phyloP scores from a whole-genome alignment of 2,329 filamentous ascomycete genomes.

The Aspergillus sp. region DNA sequence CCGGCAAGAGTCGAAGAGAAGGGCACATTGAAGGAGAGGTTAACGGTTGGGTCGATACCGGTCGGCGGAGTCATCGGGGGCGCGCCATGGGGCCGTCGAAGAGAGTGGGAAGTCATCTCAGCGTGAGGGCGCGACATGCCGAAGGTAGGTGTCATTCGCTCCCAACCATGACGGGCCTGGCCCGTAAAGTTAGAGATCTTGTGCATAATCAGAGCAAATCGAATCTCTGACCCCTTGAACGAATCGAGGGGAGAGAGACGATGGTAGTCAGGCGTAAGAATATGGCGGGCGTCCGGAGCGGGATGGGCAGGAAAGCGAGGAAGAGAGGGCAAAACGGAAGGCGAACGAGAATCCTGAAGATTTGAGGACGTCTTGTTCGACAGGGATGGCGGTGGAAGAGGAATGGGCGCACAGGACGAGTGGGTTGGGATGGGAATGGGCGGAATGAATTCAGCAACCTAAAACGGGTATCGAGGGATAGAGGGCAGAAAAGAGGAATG shows the following conservation, averaged over 20 bases:
- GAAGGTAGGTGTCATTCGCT: conserved; percentile 66
- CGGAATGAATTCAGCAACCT: conserved; percentile 21
- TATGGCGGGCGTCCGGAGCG: conserved; percentile 18
- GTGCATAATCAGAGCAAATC: conserved; percentile 53
- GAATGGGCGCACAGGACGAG: conserved; percentile 20
- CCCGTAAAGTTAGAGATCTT: conserved; percentile 69
- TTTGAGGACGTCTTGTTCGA: conserved; percentile 28
- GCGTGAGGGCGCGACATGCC: conserved; percentile 61
- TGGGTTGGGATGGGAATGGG: conserved; percentile 25
- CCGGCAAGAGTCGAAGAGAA: conserved; percentile 91
- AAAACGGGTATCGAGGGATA: conserved; percentile 23
- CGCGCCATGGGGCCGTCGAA: conserved; percentile 55
- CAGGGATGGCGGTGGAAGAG: conserved; percentile 35
- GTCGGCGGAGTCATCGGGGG: conserved; percentile 64
- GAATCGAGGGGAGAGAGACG: conserved; percentile 34
- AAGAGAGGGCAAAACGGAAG: conserved; percentile 7
- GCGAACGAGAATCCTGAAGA: conserved; percentile 5
- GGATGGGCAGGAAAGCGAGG: conserved; percentile 10
- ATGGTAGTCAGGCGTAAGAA: conserved; percentile 19
- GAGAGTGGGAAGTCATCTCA: conserved; percentile 54
- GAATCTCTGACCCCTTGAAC: conserved; percentile 38
- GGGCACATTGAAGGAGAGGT: conserved; percentile 95
- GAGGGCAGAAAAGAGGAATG: conserved; percentile 24
- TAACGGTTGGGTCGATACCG: conserved; percentile 73
- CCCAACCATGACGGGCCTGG: conserved; percentile 66